A percentile compares a stretch with the other conserved stretches of the same genome.
phyloP scores from a whole-genome alignment of 1,139 yeast species.

The Yamadazyma blattariae region DNA sequence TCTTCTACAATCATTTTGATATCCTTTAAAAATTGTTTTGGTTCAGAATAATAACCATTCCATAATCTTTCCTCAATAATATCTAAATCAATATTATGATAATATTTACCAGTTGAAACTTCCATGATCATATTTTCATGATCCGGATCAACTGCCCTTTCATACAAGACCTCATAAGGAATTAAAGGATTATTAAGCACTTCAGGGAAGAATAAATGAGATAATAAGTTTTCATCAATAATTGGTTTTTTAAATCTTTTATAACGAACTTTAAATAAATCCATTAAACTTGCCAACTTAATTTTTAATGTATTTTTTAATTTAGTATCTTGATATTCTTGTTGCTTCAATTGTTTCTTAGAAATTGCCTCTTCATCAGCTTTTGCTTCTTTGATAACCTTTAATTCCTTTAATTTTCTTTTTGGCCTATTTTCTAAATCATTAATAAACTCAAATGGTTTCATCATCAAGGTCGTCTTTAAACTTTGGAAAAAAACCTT shows the following conservation, averaged over 20 bases:
- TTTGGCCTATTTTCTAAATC: constrained; percentile 52
- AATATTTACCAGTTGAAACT: constrained; percentile 66
- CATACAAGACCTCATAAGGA: constrained; percentile 49
- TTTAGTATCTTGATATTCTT: constrained; percentile 72
- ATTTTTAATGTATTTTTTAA: constrained; percentile 81
- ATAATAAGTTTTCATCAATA: constrained; percentile 69
- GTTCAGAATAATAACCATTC: constrained; percentile 95
- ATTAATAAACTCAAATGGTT: constrained; percentile 61
- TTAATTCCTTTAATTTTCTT: constrained; percentile 39
- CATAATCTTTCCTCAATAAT: constrained; percentile 91
- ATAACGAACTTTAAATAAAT: constrained; percentile 78
- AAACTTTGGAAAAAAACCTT: constrained; percentile 54
- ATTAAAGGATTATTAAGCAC: constrained; percentile 33
- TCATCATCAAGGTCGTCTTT: constrained; percentile 55
- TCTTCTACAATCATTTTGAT: constrained; percentile 82
- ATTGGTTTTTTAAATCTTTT: constrained; percentile 89
- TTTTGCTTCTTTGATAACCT: constrained; percentile 21
- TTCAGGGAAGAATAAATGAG: constrained; percentile 73
- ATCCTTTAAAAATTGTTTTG: constrained; percentile 83
- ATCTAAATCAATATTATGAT: constrained; percentile 87
- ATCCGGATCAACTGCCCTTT: constrained; percentile 49
- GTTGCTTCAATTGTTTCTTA: constrained; percentile 43
- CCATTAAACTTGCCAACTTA: constrained; percentile 85
- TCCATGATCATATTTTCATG: constrained; percentile 74
- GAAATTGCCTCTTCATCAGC: constrained; percentile 15